A percentile compares a stretch with the other conserved stretches of the same genome.
Evolutionary conservation across 129 eudicot genomes (phyloP).

Genomic region (Centrapalus pauciflorus): DNA sequence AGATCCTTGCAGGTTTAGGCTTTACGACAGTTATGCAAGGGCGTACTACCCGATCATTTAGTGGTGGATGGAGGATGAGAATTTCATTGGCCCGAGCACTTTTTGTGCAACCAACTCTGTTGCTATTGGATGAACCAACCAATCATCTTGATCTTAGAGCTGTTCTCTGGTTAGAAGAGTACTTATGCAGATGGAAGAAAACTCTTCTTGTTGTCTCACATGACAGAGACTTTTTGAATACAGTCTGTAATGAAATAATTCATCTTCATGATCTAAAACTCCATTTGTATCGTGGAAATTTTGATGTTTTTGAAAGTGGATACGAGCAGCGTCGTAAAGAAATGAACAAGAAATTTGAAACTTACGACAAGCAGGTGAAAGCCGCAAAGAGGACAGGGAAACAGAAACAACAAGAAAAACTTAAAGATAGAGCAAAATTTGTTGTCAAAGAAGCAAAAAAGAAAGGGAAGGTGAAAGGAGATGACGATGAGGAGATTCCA

Average conservation of each 20-base stretch:
- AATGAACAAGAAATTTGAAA: too few relatives aligned
- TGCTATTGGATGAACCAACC: conserved; percentile 62
- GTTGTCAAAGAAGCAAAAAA: conserved; percentile 42
- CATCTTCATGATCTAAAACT: conserved; percentile 69
- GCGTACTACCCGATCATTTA: conserved; percentile 58
- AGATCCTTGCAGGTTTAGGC: conserved; percentile 74
- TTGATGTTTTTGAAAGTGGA: conserved; percentile 64
- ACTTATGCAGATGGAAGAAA: conserved; percentile 67
- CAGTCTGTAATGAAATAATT: conserved; percentile 65
- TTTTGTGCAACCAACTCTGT: conserved; percentile 64
- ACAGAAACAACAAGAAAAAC: conserved; percentile 48
- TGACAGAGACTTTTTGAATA: conserved; percentile 63
- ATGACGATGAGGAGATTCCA: conserved; percentile 32
- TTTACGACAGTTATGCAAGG: conserved; percentile 70
- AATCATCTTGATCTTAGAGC: conserved; percentile 67
- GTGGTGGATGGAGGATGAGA: conserved; percentile 88
- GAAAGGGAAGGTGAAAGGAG: conserved; percentile 36
- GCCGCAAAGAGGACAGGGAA: conserved; percentile 54
- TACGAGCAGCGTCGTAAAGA: conserved; percentile 50
- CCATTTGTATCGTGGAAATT: conserved; percentile 67
- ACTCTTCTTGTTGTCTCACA: conserved; percentile 72
- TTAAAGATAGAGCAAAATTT: conserved; percentile 51
- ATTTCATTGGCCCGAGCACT: conserved; percentile 73
- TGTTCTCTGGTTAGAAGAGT: conserved; percentile 76
- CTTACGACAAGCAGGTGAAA: conserved; percentile 44